These are phyloP conservation scores for Narthecium ossifragum DNA, from an alignment of 106 monocot genomes.

Conservation along the genomic window DNA sequence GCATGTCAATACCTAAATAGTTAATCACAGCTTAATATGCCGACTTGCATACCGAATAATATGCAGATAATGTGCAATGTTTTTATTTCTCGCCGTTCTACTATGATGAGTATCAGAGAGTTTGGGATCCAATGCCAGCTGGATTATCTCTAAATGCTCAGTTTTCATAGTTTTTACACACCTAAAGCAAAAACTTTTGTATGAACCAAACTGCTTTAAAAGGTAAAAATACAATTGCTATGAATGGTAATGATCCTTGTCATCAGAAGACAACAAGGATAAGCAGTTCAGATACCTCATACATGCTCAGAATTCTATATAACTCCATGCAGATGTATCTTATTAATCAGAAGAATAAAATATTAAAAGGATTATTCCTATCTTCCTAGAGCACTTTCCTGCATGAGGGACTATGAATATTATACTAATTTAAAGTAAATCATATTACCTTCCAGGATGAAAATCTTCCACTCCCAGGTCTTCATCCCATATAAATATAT, in stretches of 20 bases:
- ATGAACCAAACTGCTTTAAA: neutral
- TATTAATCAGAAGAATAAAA: no score
- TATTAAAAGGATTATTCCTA: no score
- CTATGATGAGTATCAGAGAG: conserved; percentile 73
- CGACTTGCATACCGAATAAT: neutral
- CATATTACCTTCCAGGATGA: conserved; percentile 68
- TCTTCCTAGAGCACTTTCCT: no score
- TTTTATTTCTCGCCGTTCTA: conserved; percentile 53
- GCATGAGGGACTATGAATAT: no score
- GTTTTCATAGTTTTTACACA: conserved; percentile 67
- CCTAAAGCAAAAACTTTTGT: conserved; percentile 27
- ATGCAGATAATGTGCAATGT: neutral
- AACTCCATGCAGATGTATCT: no score
- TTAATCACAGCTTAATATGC: neutral
- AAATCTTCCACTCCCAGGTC: conserved; percentile 67
- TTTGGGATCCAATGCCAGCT: conserved; percentile 63
- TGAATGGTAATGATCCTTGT: no score
- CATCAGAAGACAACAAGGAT: no score
- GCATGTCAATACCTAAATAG: no score
- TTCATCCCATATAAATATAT: conserved; percentile 88
- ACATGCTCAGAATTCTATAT: no score
- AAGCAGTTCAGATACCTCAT: no score
- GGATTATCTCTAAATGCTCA: conserved; percentile 78
- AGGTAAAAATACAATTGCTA: neutral
- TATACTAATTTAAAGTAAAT: conserved; percentile 7